Percentiles rank a stretch among this genome's conserved stretches.
These are phyloP conservation scores for Fraxinus sp. DNA, from an alignment of 305 asterid genomes.

Conservation along the genomic window DNA sequence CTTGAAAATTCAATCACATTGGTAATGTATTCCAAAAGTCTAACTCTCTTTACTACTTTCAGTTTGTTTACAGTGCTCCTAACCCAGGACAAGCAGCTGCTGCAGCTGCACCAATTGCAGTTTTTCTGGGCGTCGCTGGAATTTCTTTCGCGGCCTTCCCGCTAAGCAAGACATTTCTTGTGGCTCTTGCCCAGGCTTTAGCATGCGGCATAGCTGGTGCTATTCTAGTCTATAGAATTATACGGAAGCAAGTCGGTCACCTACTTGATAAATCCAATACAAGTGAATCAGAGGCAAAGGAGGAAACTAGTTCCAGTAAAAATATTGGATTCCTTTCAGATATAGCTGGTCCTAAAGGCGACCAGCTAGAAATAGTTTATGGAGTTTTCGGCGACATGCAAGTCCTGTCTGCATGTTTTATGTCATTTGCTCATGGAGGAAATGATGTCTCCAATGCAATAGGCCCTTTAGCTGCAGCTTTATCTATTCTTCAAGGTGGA, in stretches of 20 bases:
- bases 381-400: constrained; percentile 97
- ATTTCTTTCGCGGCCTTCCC: constrained; percentile 81
- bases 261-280: constrained; percentile 59
- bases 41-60: constrained; percentile 40
- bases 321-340: constrained; percentile 72
- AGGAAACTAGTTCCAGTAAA: constrained; percentile 35
- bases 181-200: constrained; percentile 64
- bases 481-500: constrained; percentile 81
- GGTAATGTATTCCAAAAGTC: constrained; percentile 18
- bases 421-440: constrained; percentile 98
- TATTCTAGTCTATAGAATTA: constrained; percentile 49
- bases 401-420: constrained; percentile 85
- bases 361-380: constrained; percentile 80
- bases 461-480: constrained; percentile 87
- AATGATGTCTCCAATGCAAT: constrained; percentile 93
- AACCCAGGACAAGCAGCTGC: constrained; percentile 98
- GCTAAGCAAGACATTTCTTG: constrained; percentile 50
- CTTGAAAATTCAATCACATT: background rate
- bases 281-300: constrained; percentile 37
- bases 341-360: constrained; percentile 86
- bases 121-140: constrained; percentile 73
- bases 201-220: constrained; percentile 72
- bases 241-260: constrained; percentile 78
- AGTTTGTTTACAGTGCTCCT: constrained; percentile 96
- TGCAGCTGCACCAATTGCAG: constrained; percentile 84